Base-by-base conservation (phyloP, 192 early-diverging fungal genomes). In the Backusella mclennaniae region DNA sequence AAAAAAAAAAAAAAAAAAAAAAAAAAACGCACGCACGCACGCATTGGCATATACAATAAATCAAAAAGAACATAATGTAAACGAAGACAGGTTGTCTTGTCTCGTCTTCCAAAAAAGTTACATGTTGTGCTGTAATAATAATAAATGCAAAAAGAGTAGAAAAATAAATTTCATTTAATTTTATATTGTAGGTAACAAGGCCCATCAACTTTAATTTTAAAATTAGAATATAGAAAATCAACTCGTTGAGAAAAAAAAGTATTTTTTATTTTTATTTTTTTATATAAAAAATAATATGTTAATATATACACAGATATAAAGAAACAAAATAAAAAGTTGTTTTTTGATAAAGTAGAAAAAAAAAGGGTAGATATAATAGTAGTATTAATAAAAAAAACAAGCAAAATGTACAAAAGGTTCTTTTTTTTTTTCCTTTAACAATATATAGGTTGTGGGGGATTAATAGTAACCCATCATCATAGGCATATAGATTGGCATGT, bases 401-500 rank as follows among this genome's bases (percentile, higher is more conserved):
- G 19, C 52, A 53, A 53, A 53, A 53, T 53, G 17, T 53, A 53
- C 52, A 53, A 53, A 21, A 42, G 41, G 41, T 42, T 42, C 41
- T 21, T 49, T 52, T 52, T 53, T 56, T 56, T 23, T 56, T 33
- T 33, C 33, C 21, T 21, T 56, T 56, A 21, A 23, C 52, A 56
- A 21, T 8, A 56, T 21, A 21, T 9, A 21, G 6, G 7, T n/a
- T 39, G 38, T 39, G 6, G 52, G 12, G 11, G 0, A 11, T 63
- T 63, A 63, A 29, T 63, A 63, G 8, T 63, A 63, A 63, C 56
- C 56, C 56, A 63, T 63, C 21, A 63, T 63, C 56, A 63, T 63
- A 63, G 56, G 56, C 56, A 63, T 63, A 63, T 63, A 63, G 23
- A 63, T 63, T 63, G 56, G 56, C 38, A 78, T 78, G 9, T 42